Base-by-base conservation (phyloP, 805 yeast species). In the Dipodascus geniculatus region DNA sequence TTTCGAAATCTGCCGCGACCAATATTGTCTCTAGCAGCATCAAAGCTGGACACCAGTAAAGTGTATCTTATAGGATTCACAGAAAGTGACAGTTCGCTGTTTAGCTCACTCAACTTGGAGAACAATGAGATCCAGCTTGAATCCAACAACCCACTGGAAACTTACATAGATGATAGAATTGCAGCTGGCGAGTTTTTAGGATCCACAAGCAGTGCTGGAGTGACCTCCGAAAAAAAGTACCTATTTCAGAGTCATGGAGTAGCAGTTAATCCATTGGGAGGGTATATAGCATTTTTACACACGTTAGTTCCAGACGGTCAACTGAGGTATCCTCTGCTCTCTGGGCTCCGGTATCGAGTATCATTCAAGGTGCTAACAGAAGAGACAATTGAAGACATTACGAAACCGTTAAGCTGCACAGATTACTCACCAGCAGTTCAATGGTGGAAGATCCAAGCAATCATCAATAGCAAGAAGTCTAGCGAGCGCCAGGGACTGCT, bases 301-400 rank as follows among this genome's bases (percentile, higher is more conserved):
- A 50, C 57, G 1, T 14, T 58, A 2, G 42, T 24, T 23, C 60
- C 57, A 8, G 56, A 48, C n/a, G 51, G 55, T 3, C 50, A 44
- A 48, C 52, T 59, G 35, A 51, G 62, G 28, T 60, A 55, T 51
- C 62, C 63, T 2, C 54, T 60, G 6, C 23, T 38, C 14, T 60
- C 63, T 2, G 58, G 57, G 51, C 56, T 51, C 44, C 48, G 52
- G 3, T 51, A 52, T 22, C 38, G 62, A 20, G 31, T 60, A 3
- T 54, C 56, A 9, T 60, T 60, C 48, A 11, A 57, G 3, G 58
- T 60, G 1, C 23, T 56, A 28, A 28, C 31, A 11, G 44, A 38
- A 38, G 44, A 38, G 8, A 17, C 11, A 38, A 3, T 38, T 3
- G 44, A 38, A 38, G 44, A 38, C 17, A 38, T 38, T 11, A 17